Evolutionary conservation across 495 filamentous ascomycete species (phyloP), one percentile per base, ranked within the genome.

Genomic region (Penicillium chermesinum): DNA sequence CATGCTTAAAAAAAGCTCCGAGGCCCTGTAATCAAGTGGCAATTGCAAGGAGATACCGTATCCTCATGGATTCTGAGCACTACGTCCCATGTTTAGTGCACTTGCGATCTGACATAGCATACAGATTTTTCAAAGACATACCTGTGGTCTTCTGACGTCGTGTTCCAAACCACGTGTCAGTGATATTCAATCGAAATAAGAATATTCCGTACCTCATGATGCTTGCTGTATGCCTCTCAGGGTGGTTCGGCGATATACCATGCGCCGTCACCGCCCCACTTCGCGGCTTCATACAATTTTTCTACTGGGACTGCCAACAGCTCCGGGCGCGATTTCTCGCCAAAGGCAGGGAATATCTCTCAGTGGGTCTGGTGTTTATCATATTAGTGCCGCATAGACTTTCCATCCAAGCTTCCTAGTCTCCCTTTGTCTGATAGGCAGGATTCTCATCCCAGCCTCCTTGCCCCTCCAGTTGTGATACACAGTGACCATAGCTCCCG

Each of bases 211-310:
- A n/a, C n/a, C n/a, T n/a, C n/a, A n/a, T n/a, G n/a, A n/a, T n/a
- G n/a, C n/a, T n/a, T n/a, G n/a, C n/a, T n/a, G n/a, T n/a, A n/a
- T n/a, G n/a, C n/a, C n/a, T n/a, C n/a, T n/a, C n/a, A n/a, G n/a
- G 4, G 25, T 41, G 20, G 27, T 41, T 21, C 39, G 20, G 10
- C 20, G 17, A 30, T 44, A 30, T 25, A 35, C 9, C 30, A 44
- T 44, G 37, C 41, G 38, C 34, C 42, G 22, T 43, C 41, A 43
- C 39, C 46, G 22, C 51, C 48, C 39, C 47, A 43, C 47, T 38
- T 25, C 15, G 17, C 21, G 19, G 30, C 32, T 50, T 21, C 39
- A 35, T 43, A 38, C 33, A 35, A 42, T 36, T 42, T 49, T 49
- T 49, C 30, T 25, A 10, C 4, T 30, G 25, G 25, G 10, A 30